Evolutionary conservation across 2,329 filamentous ascomycete genomes (phyloP), one percentile per base, ranked within the genome.

Genomic region (Aspergillus sp.): DNA sequence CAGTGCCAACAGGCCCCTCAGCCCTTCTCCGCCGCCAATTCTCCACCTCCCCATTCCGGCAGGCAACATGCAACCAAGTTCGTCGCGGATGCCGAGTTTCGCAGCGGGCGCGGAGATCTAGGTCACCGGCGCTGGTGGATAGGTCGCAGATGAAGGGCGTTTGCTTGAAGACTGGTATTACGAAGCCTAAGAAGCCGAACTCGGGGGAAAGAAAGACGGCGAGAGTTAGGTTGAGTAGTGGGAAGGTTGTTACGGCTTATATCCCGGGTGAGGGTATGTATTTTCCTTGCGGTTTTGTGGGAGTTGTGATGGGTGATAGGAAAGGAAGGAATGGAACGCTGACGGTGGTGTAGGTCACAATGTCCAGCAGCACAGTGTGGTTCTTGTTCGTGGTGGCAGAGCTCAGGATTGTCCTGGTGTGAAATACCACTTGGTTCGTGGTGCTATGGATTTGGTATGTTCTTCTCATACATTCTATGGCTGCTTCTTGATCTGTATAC

Each of bases 321-420:
- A 30, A 43, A 7, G 12, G 22, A 12, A 12, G 15, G 7, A 7
- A 19, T 5, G 3, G 37, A 22, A 22, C 7, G 17, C 15, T 19
- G 19, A 39, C 7, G 22, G 22, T 6, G 15, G 44, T 35, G 45
- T 7, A 82, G 80, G 93, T 43, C 93, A 98, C 74, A 98, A 97
- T 71, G 90, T 97, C 57, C 91, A 97, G 78, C 93, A 97, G 79
- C 94, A 98, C 77, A 94, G 87, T 61, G 93, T 98, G 42, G 93
- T 98, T 48, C 77, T 97, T 57, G 90, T 98, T n/a, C 80, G 93
- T 57, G 93, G 93, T 49, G 93, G 93, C 2, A 80, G 93, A 66
- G 84, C 83, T 55, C 93, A 97, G 80, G 93, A 98, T 83, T 98
- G 93, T 75, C 93, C 93, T 52, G 93, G 93, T 84, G 93, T 98